Evolutionary conservation across 257 asterid genomes (phyloP), one percentile per base, ranked within the genome.

Genomic region (Solanum chilense): DNA sequence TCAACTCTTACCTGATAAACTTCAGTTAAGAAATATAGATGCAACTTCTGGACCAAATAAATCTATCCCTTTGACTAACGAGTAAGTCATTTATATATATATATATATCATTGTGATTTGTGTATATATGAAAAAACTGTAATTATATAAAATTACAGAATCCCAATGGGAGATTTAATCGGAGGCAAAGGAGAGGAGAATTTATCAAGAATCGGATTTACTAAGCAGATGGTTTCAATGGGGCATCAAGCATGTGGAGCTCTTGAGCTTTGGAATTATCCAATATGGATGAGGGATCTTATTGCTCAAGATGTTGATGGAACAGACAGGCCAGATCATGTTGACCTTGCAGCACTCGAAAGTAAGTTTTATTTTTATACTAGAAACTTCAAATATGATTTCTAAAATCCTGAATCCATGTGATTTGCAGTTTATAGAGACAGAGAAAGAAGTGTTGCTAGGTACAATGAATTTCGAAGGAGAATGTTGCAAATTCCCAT

Each of bases 181-280:
- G 95, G 95, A 14, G 5, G 42, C 49, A 29, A 86, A 41, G 94
- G 95, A 62, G 70, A 77, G 56, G 70, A 90, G 20, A 58, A 70
- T 5, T 35, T 93, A 21, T 84, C 92, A 0, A 87, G 58, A 83
- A 90, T 93, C 13, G 95, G 96, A 20, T 91, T 94, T 12, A 83
- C 90, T 15, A 88, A 47, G 78, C 94, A 88, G 71, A 92, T 93
- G 90, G 98, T 93, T 64, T 93, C 98, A 1, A 92, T 94, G 96
- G 96, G 96, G 6, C 98, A 93, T 89, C 98, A 94, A 89, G 89
- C 95, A 1, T 89, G 94, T 64, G 98, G 94, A 68, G 95, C 96
- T 2, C 94, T 94, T 15, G 92, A 92, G 85, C 96, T 93, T 0
- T 92, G 92, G 93, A 94, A 92, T 14, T 93, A 94, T 87, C 98